Conservation (phyloP, 1,284 basidiomycete genomes). For the Athelia sp. region DNA sequence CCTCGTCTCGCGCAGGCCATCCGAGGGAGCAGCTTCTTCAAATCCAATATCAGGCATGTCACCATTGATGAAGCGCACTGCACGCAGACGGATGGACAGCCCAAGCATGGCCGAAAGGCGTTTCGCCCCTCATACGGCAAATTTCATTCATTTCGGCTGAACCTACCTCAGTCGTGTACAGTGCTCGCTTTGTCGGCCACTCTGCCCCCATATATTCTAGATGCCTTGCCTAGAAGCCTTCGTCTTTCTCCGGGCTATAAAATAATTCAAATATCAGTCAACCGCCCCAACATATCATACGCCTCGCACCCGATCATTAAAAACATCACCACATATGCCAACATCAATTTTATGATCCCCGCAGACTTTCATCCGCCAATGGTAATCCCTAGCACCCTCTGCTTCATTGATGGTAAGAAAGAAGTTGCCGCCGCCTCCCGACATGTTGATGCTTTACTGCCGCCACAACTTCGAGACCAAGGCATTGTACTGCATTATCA, state of each 20-base stretch:
- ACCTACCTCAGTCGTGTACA: background rate
- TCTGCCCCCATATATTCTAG: conserved; percentile 8
- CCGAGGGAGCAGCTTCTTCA: background rate
- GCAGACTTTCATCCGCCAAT: background rate
- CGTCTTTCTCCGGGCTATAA: background rate
- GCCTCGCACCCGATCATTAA: background rate
- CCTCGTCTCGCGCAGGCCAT: background rate
- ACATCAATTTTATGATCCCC: background rate
- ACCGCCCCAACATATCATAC: conserved; percentile 10
- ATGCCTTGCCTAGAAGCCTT: background rate
- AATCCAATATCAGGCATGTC: background rate
- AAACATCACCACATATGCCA: background rate
- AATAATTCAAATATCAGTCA: background rate
- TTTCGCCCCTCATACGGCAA: conserved; percentile 5
- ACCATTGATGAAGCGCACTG: conserved; percentile 9
- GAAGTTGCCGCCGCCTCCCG: background rate
- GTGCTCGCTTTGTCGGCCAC: conserved; percentile 5
- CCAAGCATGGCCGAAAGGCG: no score
- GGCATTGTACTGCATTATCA: background rate
- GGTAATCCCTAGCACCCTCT: background rate
- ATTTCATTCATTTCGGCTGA: background rate
- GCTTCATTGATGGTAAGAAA: background rate
- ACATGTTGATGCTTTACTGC: background rate
- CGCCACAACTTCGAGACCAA: background rate
- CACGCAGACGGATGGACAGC: conserved; percentile 5